Evolutionary conservation across 768 basidiomycete genomes (phyloP), one percentile per base, ranked within the genome.

Genomic region (Boletus vermiculosoides): DNA sequence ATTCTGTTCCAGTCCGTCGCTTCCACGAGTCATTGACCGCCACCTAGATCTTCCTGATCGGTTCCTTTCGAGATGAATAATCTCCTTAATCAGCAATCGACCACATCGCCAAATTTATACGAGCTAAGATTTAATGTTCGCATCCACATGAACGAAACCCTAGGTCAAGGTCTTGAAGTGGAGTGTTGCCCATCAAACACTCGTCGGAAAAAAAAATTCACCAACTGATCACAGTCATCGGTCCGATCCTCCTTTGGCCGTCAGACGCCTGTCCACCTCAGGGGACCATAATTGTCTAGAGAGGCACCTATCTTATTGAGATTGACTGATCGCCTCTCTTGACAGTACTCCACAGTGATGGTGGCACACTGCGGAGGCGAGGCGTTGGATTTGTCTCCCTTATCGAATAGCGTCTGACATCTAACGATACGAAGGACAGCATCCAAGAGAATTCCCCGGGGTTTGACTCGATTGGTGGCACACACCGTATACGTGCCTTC

Each of bases 21-120:
- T 52, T 25, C 31, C 45, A 44, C 31, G n/a, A 45, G 25, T 37
- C 42, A 44, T 25, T 22, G 25, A 15, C 28, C 37, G n/a, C 36
- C 47, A 8, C 55, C 44, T 12, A 48, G 55, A 59, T 57, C 53
- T 47, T 64, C 54, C 40, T 55, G 62, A 61, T 61, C 59, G 55
- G 53, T 34, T 12, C 44, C 15, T 2, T 47, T 54, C 23, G 30
- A 57, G 40, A 66, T 66, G 56, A 58, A 66, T 39, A 52, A 50
- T 59, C 15, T 16, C 55, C 57, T 55, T 63, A 54, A 56, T 37
- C 47, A 57, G 55, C 16, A 34, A 57, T 47, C 30, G 22, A 22
- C 48, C 25, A 7, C 30, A 37, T 54, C 20, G 44, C 39, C 18
- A 40, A 40, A 40, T 40, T 20, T 40, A 40, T 20, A n/a, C 51